Evolutionary conservation across 768 basidiomycete species (phyloP).

Genomic region (Pisolithus microcarpus): DNA sequence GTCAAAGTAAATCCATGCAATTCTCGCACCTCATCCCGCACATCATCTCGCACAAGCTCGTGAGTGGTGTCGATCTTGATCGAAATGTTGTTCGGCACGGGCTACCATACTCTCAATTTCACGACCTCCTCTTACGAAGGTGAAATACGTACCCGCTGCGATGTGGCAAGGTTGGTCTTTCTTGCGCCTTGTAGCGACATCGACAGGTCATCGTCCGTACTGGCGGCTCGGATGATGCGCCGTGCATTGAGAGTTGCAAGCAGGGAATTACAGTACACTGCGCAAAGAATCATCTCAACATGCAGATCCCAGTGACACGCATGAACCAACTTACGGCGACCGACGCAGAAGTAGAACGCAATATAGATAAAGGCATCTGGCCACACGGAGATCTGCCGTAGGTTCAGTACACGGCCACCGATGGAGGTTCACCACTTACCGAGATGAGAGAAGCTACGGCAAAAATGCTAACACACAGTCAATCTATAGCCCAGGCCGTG

Average conservation of each 20-base stretch:
- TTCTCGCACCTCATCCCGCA: slow-evolving; percentile 5
- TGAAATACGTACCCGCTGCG: slow-evolving; percentile 9
- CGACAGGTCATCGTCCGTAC: slow-evolving; percentile 5
- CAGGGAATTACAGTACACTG: slow-evolving; percentile 57
- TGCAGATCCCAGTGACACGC: neutral
- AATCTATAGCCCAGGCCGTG: neutral
- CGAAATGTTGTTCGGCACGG: slow-evolving; percentile 42
- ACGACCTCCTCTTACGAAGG: neutral
- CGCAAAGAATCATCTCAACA: neutral
- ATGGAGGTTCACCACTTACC: slow-evolving; percentile 18
- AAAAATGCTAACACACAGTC: slow-evolving; percentile 31
- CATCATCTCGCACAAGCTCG: slow-evolving; percentile 39
- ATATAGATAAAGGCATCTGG: slow-evolving; percentile 49
- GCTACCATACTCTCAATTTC: slow-evolving; percentile 5
- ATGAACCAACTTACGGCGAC: slow-evolving; percentile 39
- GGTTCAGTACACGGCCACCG: neutral
- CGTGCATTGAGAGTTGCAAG: slow-evolving; percentile 54
- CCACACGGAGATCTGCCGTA: slow-evolving; percentile 38
- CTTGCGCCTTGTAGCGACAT: slow-evolving; percentile 23
- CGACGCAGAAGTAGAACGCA: slow-evolving; percentile 53
- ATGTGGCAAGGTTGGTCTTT: slow-evolving; percentile 9
- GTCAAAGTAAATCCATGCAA: neutral
- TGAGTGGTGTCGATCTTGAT: slow-evolving; percentile 61
- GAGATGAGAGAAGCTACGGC: slow-evolving; percentile 50
- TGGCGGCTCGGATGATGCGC: slow-evolving; percentile 33